A percentile compares a stretch with the other conserved stretches of the same genome.
Conservation (phyloP, 225 moss, liverwort and hornwort genomes). For the Sphagnum tenellum region DNA sequence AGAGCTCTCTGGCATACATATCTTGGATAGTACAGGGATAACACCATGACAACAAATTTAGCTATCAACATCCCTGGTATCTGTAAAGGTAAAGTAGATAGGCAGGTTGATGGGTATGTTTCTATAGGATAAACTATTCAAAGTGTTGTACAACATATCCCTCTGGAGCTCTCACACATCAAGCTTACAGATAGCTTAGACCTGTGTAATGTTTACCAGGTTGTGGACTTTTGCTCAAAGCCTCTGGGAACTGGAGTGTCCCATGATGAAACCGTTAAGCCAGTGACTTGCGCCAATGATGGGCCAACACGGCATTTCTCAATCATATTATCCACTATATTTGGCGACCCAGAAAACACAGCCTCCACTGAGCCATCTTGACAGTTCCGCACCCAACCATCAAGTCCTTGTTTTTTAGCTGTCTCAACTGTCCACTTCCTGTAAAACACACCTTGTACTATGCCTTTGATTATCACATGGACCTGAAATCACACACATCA, state of each 20-base stretch:
- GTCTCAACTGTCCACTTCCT: constrained; percentile 38
- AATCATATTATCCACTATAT: constrained; percentile 39
- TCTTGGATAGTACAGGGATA: too few species aligned
- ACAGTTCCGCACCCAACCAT: constrained; percentile 59
- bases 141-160: too few species aligned
- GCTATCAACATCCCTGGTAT: too few species aligned
- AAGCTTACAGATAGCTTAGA: too few species aligned
- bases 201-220: constrained; percentile 13
- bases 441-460: constrained; percentile 47
- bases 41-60: too few species aligned
- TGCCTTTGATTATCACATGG: constrained; percentile 37
- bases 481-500: constrained; percentile 19
- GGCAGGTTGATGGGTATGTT: too few species aligned
- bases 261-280: constrained; percentile 32
- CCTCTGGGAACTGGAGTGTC: constrained; percentile 30
- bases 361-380: constrained; percentile 55
- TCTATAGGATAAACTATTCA: too few species aligned
- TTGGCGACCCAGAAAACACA: constrained; percentile 34
- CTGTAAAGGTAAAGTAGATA: too few species aligned
- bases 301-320: constrained; percentile 41
- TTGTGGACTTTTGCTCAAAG: constrained; percentile 29
- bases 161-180: too few species aligned
- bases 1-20: too few species aligned
- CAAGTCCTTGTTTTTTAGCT: constrained; percentile 28
- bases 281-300: constrained; percentile 29